Conservation (phyloP, 2,329 filamentous ascomycete genomes). For the Diaporthe nobilis region DNA sequence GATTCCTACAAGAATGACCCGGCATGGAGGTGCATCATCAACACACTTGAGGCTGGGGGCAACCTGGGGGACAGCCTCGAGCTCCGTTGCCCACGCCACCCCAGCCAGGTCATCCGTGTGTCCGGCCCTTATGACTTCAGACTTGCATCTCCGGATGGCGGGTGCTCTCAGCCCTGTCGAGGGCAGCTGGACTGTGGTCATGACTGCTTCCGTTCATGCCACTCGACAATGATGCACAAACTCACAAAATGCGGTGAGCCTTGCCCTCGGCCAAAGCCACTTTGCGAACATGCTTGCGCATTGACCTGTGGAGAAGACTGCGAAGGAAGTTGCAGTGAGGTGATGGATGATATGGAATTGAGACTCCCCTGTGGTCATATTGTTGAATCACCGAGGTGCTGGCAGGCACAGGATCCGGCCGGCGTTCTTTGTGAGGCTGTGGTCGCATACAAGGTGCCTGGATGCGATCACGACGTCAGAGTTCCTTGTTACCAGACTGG, state of each 20-base stretch:
- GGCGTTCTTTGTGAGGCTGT: slow-evolving; percentile 61
- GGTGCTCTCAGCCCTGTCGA: not conserved
- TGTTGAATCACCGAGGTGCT: slow-evolving; percentile 51
- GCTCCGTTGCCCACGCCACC: too few species aligned
- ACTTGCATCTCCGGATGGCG: not conserved
- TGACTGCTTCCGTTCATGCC: slow-evolving; percentile 59
- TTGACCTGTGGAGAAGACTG: slow-evolving; percentile 60
- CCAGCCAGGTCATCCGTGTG: not conserved
- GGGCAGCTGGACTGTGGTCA: not conserved
- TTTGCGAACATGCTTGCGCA: slow-evolving; percentile 62
- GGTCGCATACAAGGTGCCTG: slow-evolving; percentile 64
- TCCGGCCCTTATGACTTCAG: not conserved
- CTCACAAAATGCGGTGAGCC: slow-evolving; percentile 60
- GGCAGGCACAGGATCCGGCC: slow-evolving; percentile 58
- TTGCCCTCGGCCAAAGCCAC: slow-evolving; percentile 57
- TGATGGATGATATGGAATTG: slow-evolving; percentile 50
- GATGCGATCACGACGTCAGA: slow-evolving; percentile 67
- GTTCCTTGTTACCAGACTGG: slow-evolving; percentile 64
- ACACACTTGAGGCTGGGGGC: too few species aligned
- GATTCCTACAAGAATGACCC: too few species aligned
- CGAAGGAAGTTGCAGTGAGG: slow-evolving; percentile 52
- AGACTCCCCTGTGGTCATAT: slow-evolving; percentile 58
- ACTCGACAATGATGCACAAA: slow-evolving; percentile 62
- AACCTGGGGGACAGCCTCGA: too few species aligned
- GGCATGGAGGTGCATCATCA: too few species aligned